Conservation (phyloP, 1,284 basidiomycete species). For the Ceratobasidium sp. region DNA sequence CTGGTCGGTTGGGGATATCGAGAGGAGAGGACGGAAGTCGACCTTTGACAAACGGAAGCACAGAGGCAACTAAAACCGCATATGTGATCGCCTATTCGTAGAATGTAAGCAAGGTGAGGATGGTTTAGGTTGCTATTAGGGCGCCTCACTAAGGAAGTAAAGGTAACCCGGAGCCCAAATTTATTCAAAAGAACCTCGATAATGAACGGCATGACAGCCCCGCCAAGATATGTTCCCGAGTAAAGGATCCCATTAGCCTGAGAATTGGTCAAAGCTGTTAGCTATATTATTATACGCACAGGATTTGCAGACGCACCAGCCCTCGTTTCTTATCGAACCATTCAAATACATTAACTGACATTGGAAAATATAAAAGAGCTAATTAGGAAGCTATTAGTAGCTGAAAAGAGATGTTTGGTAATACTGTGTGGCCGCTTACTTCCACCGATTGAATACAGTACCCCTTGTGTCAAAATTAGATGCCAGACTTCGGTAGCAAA, state of each 20-base stretch:
- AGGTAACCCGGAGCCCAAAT: conserved; percentile 42
- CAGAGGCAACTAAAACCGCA: conserved; percentile 32
- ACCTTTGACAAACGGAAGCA: conserved; percentile 49
- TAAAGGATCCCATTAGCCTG: conserved; percentile 48
- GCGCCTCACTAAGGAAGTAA: conserved; percentile 46
- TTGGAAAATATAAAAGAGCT: conserved; percentile 50
- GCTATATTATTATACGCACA: background rate
- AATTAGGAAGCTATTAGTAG: background rate
- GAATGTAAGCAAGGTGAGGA: background rate
- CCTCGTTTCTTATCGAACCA: conserved; percentile 47
- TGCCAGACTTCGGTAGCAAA: conserved; percentile 49
- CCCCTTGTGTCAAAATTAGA: conserved; percentile 49
- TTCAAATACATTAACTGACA: conserved; percentile 43
- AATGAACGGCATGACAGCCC: conserved; percentile 49
- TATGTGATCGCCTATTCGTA: conserved; percentile 37
- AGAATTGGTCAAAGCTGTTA: background rate
- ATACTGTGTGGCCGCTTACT: conserved; percentile 20
- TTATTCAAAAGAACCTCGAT: conserved; percentile 47
- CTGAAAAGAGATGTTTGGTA: background rate
- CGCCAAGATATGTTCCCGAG: conserved; percentile 46
- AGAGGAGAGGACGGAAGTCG: conserved; percentile 46
- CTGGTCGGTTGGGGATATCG: conserved; percentile 6
- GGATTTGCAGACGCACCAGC: conserved; percentile 39
- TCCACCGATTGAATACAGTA: conserved; percentile 50
- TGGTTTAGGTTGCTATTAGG: background rate